Conservation (phyloP, 2,329 filamentous ascomycete genomes). For the Colletotrichum orbiculare region DNA sequence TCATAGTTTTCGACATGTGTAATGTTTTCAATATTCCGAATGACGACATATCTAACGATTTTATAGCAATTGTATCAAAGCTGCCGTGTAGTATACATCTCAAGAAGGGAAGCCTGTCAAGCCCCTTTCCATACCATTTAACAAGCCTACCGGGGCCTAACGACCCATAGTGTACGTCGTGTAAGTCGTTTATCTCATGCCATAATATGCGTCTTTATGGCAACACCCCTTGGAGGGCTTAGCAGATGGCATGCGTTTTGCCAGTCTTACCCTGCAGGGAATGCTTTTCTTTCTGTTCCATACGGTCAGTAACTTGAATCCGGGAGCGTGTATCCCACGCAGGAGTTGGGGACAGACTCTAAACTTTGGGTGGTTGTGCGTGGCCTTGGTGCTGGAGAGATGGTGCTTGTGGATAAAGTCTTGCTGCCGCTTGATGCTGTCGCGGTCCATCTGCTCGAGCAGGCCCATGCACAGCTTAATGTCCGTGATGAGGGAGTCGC, state of each 20-base stretch:
- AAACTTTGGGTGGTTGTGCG: constrained; percentile 63
- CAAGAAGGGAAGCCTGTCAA: too few relatives aligned
- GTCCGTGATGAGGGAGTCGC: constrained; percentile 81
- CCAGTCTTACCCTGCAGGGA: constrained; percentile 89
- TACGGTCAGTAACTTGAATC: constrained; percentile 17
- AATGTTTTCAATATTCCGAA: too few relatives aligned
- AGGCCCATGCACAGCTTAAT: constrained; percentile 80
- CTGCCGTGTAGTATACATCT: too few relatives aligned
- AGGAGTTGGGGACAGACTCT: constrained; percentile 51
- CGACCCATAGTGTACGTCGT: constrained; percentile 16
- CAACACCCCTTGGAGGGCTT: constrained; percentile 40
- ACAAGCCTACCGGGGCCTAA: too few relatives aligned
- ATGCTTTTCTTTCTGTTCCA: constrained; percentile 76
- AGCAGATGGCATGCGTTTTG: constrained; percentile 91
- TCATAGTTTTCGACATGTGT: too few relatives aligned
- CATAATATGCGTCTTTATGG: constrained; percentile 13
- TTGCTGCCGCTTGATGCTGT: constrained; percentile 75
- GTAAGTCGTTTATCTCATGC: constrained; percentile 25
- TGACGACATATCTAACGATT: too few relatives aligned
- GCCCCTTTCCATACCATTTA: too few relatives aligned
- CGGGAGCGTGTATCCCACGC: constrained; percentile 6
- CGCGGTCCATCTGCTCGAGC: constrained; percentile 79
- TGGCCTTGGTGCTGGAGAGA: constrained; percentile 62
- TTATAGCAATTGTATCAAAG: too few relatives aligned
- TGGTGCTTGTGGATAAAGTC: constrained; percentile 71